Percentiles rank a stretch among this genome's conserved stretches.
These are phyloP conservation scores for Sequoiadendron giganteum DNA, from an alignment of 75 land plant genomes.

Conservation along the genomic window DNA sequence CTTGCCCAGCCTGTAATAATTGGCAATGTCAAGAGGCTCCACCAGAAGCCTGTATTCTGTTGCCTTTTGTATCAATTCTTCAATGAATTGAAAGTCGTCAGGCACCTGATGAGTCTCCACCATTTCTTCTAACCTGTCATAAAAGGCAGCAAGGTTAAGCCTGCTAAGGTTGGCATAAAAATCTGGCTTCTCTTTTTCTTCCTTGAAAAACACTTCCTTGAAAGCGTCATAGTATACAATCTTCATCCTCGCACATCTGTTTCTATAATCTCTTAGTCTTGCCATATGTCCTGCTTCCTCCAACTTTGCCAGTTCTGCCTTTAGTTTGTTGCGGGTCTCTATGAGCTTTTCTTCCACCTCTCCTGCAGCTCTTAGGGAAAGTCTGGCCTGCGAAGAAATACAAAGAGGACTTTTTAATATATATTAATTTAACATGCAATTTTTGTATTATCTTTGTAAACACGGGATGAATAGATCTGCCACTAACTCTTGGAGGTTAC, in stretches of 20 bases:
- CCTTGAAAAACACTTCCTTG: constrained; percentile 14
- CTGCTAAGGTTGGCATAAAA: constrained; percentile 32
- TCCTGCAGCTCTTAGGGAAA: not conserved
- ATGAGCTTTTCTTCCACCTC: not conserved
- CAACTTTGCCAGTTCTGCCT: not conserved
- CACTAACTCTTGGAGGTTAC: too few relatives aligned
- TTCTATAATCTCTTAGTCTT: constrained; percentile 49
- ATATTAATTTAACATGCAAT: too few relatives aligned
- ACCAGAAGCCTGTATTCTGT: constrained; percentile 52
- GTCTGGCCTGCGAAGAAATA: not conserved
- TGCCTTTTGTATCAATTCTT: constrained; percentile 24
- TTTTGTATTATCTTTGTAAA: too few relatives aligned
- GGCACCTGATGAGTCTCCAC: constrained; percentile 37
- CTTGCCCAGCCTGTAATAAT: constrained; percentile 36
- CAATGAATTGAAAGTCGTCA: constrained; percentile 28
- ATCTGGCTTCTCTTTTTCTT: constrained; percentile 12
- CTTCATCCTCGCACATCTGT: constrained; percentile 15
- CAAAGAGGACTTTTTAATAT: too few relatives aligned
- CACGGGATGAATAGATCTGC: too few relatives aligned
- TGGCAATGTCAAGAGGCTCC: constrained; percentile 66
- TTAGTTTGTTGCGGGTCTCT: not conserved
- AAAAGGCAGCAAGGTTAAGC: constrained; percentile 38
- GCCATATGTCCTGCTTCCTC: not conserved
- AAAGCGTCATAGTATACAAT: constrained; percentile 53
- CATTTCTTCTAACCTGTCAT: constrained; percentile 40